A percentile compares a stretch with the other conserved stretches of the same genome.
Conservation (phyloP, 139 green algal species). For the Yamagishiella unicocca region DNA sequence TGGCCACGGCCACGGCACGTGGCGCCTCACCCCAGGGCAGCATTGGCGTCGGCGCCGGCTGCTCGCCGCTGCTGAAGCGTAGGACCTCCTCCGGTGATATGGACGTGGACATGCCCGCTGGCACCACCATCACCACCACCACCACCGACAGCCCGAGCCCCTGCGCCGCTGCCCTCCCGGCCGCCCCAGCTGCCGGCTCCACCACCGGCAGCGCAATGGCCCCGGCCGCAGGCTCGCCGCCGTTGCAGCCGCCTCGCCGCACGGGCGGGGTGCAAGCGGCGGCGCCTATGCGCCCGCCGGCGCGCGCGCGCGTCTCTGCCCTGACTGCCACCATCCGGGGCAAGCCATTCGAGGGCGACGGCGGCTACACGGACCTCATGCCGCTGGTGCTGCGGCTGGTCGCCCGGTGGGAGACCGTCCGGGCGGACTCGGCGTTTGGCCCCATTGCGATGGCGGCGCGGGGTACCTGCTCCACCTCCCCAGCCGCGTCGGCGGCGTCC, state of each 20-base stretch:
- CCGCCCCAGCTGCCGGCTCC: neutral
- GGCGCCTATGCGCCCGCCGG: neutral
- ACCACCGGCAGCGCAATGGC: no score
- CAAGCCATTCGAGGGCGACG: constrained; percentile 16
- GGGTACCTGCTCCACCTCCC: neutral
- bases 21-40: no score
- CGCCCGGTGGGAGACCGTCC: constrained; percentile 4
- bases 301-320: constrained; percentile 25
- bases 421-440: neutral
- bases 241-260: neutral
- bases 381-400: constrained; percentile 6
- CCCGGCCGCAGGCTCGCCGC: neutral
- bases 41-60: neutral
- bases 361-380: constrained; percentile 38
- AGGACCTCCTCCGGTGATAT: neutral
- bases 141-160: no score
- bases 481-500: neutral
- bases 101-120: neutral
- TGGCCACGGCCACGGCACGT: no score
- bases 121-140: no score
- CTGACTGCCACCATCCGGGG: constrained; percentile 32
- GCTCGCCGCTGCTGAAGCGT: neutral
- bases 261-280: constrained; percentile 25
- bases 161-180: neutral
- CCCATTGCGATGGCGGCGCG: constrained; percentile 37